Percentiles rank a stretch among this genome's conserved stretches.
Evolutionary conservation across 225 moss, liverwort and hornwort species (phyloP).

Genomic region (Takakia lepidozioides): DNA sequence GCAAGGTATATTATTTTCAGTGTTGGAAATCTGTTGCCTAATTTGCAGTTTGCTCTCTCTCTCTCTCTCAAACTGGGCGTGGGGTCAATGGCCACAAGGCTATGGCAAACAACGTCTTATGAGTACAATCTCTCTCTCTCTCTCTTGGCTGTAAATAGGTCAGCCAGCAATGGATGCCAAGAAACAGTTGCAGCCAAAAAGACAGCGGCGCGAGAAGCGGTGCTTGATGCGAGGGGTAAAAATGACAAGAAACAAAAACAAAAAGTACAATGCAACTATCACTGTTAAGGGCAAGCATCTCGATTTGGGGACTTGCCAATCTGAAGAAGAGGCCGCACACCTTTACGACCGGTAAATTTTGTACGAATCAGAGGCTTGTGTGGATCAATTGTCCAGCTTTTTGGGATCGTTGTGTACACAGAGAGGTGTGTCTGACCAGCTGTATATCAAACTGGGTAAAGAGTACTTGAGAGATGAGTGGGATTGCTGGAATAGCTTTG

Average conservation of each 20-base stretch:
- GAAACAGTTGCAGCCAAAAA: conserved; percentile 11
- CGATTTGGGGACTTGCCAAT: conserved; percentile 30
- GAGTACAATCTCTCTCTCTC: too few relatives aligned
- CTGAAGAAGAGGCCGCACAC: conserved; percentile 37
- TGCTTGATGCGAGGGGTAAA: conserved; percentile 45
- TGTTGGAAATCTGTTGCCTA: too few relatives aligned
- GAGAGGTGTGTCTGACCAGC: neutral
- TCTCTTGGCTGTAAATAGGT: neutral
- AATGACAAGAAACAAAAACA: conserved; percentile 36
- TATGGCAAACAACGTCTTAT: too few relatives aligned
- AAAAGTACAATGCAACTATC: conserved; percentile 40
- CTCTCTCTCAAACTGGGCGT: too few relatives aligned
- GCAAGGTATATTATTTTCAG: too few relatives aligned
- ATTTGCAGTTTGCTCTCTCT: neutral
- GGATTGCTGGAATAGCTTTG: too few relatives aligned
- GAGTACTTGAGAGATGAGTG: too few relatives aligned
- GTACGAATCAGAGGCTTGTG: neutral
- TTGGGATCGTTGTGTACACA: neutral
- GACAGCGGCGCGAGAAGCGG: conserved; percentile 28
- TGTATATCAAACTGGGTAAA: too few relatives aligned
- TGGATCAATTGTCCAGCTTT: neutral
- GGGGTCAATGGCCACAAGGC: too few relatives aligned
- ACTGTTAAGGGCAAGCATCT: conserved; percentile 46
- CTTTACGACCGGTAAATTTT: conserved; percentile 41
- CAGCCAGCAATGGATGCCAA: conserved; percentile 15